phyloP scores from a whole-genome alignment of 164 flowering plant genomes.

The Taxillus chinensis region DNA sequence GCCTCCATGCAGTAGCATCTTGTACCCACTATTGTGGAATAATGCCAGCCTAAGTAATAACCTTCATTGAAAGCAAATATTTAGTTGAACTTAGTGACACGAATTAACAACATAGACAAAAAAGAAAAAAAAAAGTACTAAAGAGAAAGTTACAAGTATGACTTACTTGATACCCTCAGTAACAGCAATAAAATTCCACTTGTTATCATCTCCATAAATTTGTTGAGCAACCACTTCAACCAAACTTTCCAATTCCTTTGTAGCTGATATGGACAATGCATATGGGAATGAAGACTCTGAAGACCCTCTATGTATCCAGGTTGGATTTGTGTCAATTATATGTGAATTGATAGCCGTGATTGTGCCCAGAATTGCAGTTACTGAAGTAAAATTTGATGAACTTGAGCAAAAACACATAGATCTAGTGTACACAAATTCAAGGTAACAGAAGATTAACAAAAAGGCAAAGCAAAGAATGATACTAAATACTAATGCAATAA shows the following conservation, averaged over 20 bases:
- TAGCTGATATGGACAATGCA: conserved; percentile 61
- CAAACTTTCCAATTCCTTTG: conserved; percentile 85
- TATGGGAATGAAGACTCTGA: conserved; percentile 47
- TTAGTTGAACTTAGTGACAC: neutral
- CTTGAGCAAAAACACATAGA: neutral
- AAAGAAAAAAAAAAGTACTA: neutral
- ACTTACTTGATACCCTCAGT: conserved; percentile 82
- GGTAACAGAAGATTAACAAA: neutral
- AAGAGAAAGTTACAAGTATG: neutral
- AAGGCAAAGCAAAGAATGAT: no score
- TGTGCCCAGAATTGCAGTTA: conserved; percentile 67
- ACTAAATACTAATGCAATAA: neutral
- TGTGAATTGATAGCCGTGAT: conserved; percentile 76
- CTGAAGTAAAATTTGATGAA: conserved; percentile 32
- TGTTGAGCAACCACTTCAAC: conserved; percentile 87
- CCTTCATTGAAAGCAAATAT: conserved; percentile 33
- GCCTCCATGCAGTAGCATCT: conserved; percentile 90
- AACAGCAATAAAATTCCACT: conserved; percentile 82
- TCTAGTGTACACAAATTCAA: neutral
- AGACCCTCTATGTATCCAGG: conserved; percentile 16
- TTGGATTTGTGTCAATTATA: conserved; percentile 67
- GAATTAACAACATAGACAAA: neutral
- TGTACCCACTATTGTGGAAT: conserved; percentile 69
- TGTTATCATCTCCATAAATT: conserved; percentile 69
- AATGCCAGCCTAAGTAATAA: conserved; percentile 62